Evolutionary conservation across 768 basidiomycete genomes (phyloP).

Genomic region (Russula virescens): DNA sequence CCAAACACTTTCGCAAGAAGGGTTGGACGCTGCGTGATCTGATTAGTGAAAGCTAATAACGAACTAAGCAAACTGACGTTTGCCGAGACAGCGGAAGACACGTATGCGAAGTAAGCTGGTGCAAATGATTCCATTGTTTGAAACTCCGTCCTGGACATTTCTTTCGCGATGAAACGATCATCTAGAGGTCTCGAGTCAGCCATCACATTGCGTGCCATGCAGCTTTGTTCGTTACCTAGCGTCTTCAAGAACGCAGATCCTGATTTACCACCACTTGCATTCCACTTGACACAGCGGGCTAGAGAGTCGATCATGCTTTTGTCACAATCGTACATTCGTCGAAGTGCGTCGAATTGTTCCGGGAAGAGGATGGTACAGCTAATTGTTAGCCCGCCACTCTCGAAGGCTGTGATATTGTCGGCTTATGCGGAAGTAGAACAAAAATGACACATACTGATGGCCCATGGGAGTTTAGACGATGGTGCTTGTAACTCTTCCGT

Average conservation of each 20-base stretch:
- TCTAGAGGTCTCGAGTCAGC: slow-evolving; percentile 43
- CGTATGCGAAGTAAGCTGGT: slow-evolving; percentile 96
- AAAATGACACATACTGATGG: slow-evolving; percentile 52
- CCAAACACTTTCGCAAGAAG: slow-evolving; percentile 95
- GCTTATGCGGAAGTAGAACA: slow-evolving; percentile 5
- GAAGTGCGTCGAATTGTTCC: slow-evolving; percentile 92
- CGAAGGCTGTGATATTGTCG: slow-evolving; percentile 55
- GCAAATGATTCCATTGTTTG: slow-evolving; percentile 97
- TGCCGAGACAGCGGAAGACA: slow-evolving; percentile 86
- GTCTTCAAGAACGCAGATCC: slow-evolving; percentile 97
- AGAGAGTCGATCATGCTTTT: slow-evolving; percentile 91
- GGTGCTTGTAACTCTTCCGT: slow-evolving; percentile 71
- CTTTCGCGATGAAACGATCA: slow-evolving; percentile 98
- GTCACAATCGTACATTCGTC: slow-evolving; percentile 90
- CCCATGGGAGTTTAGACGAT: slow-evolving; percentile 77
- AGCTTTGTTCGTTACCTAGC: slow-evolving; percentile 47
- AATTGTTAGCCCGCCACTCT: slow-evolving; percentile 84
- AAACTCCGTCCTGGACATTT: slow-evolving; percentile 83
- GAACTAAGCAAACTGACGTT: slow-evolving; percentile 47
- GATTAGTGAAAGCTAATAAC: slow-evolving; percentile 3
- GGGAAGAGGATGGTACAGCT: slow-evolving; percentile 94
- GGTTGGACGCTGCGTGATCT: slow-evolving; percentile 70
- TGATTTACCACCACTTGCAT: slow-evolving; percentile 92
- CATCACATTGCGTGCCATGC: background rate
- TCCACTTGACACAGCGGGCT: slow-evolving; percentile 93